These are phyloP conservation scores for Phytophthora crassamura DNA, from an alignment of 352 stramenopile species.

Conservation along the genomic window DNA sequence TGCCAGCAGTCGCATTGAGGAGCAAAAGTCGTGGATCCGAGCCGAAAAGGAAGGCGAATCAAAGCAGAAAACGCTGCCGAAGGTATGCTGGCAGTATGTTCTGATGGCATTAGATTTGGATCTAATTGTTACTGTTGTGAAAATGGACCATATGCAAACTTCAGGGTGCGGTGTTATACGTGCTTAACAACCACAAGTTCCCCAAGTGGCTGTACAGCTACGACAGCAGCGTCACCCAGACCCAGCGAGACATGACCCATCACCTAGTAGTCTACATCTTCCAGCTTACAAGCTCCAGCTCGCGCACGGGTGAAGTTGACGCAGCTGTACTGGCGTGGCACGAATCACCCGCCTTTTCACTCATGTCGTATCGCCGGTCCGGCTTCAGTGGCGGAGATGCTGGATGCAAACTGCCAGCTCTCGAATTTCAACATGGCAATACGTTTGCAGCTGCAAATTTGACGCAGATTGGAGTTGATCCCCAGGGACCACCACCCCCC, in stretches of 20 bases:
- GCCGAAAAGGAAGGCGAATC: slow-evolving; percentile 36
- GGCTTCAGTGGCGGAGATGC: background rate
- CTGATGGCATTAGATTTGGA: background rate
- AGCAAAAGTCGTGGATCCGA: slow-evolving; percentile 35
- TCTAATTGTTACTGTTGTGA: background rate
- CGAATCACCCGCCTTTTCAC: slow-evolving; percentile 36
- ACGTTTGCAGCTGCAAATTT: background rate
- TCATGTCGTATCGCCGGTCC: slow-evolving; percentile 50
- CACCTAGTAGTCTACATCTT: slow-evolving; percentile 43
- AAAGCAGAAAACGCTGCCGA: slow-evolving; percentile 31
- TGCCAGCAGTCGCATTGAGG: background rate
- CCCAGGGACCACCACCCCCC: no score
- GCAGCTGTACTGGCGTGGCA: slow-evolving; percentile 37
- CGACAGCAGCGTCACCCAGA: slow-evolving; percentile 49
- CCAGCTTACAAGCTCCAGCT: slow-evolving; percentile 4
- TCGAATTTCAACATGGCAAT: background rate
- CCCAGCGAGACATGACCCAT: slow-evolving; percentile 52
- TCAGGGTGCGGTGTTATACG: slow-evolving; percentile 40
- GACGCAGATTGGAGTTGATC: no score
- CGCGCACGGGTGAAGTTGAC: background rate
- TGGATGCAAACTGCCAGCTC: background rate
- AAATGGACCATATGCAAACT: background rate
- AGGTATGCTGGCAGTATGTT: slow-evolving; percentile 13
- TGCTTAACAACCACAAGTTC: slow-evolving; percentile 48
- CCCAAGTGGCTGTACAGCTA: slow-evolving; percentile 59